Conservation (phyloP, 2,329 filamentous ascomycete species). For the Exophiala alcalophila region DNA sequence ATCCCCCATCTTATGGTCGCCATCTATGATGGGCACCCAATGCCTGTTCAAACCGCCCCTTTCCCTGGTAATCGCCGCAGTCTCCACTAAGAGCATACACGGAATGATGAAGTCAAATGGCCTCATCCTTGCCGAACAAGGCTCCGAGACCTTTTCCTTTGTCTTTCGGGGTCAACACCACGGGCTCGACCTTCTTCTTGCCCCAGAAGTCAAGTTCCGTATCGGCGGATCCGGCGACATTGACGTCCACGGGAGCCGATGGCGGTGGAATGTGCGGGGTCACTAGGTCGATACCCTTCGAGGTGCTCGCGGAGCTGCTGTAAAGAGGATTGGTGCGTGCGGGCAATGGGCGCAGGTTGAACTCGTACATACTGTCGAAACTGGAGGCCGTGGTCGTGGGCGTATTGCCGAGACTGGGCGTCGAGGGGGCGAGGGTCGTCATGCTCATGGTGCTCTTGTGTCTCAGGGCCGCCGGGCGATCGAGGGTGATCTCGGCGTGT, state of each 20-base stretch:
- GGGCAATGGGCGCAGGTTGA: conserved; percentile 39
- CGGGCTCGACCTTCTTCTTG: conserved; percentile 16
- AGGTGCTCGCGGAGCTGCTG: conserved; percentile 31
- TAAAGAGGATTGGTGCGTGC: conserved; percentile 43
- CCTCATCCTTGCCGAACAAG: conserved; percentile 17
- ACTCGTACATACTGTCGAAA: conserved; percentile 33
- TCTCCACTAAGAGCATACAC: no score
- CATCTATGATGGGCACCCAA: no score
- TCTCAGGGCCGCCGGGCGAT: conserved; percentile 29
- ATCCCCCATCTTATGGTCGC: no score
- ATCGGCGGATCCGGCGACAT: conserved; percentile 7
- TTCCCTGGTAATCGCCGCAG: no score
- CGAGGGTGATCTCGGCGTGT: neutral
- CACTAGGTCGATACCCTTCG: conserved; percentile 39
- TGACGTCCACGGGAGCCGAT: neutral
- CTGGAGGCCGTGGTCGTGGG: conserved; percentile 41
- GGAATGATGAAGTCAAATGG: no score
- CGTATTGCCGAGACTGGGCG: conserved; percentile 37
- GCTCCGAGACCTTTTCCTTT: conserved; percentile 22
- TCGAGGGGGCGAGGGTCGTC: conserved; percentile 27
- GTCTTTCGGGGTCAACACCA: conserved; percentile 12
- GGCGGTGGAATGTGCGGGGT: conserved; percentile 38
- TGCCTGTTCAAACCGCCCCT: no score
- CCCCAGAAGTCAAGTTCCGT: conserved; percentile 22
- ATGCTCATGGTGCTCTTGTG: conserved; percentile 36